Base-by-base conservation (phyloP, 2,329 filamentous ascomycete species). In the Fusarium camptoceras region DNA sequence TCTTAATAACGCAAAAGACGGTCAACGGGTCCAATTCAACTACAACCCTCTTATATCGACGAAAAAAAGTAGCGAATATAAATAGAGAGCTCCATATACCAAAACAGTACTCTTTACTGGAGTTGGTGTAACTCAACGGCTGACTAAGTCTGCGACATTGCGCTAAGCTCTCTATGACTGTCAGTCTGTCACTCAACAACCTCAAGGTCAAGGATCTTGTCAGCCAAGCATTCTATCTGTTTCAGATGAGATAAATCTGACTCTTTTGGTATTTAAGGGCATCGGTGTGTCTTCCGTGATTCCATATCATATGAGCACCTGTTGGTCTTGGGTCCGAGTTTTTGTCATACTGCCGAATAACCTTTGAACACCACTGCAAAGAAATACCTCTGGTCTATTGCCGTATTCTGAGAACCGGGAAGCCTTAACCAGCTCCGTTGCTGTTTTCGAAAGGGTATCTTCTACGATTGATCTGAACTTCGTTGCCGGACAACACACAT, bases 1-100 rank as follows among this genome's bases (percentile, higher is more conserved):
- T 42, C 27, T 55, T 47, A 31, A 55, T 25, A 28, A 28, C 30
- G 42, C 41, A 55, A 55, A 55, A 55, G 53, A 55, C 53, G 53
- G 53, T 55, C 42, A 55, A 55, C 25, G 15, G 30, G 34, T 27
- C 11, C 14, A 6, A 24, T 25, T 25, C 34, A 37, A 37, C 34
- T 37, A 37, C 34, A 37, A 37, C 34, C 34, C 34, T 37, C 34
- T 30, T 14, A 30, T 30, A 37, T 37, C 34, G 34, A 37, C n/a
- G 34, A 37, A 11, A 37, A 11, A 37, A n/a, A n/a, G 49, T 25
- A 41, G 18, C n/a, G 20, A n/a, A 41, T 27, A 20, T 51, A 39
- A 16, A 51, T 51, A 50, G 12, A 53, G 12, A 41, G 9, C 34
- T 53, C n/a, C 9, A n/a, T 28, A 12, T 37, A 42, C 41, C 16